Base-by-base conservation (phyloP, 768 basidiomycete genomes). In the Amanita pallidorosea region DNA sequence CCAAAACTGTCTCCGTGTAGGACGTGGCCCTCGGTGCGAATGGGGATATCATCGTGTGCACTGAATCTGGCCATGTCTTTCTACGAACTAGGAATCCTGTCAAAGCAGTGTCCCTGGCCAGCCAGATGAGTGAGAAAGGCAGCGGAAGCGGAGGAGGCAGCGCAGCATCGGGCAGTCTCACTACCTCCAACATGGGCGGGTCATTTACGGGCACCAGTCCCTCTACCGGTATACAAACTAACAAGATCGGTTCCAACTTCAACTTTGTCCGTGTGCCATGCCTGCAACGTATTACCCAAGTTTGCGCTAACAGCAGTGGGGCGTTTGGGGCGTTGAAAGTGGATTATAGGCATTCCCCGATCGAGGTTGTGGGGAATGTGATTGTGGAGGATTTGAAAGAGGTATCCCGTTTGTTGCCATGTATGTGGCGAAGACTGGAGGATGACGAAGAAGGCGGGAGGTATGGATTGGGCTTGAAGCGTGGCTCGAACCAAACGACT, bases 1-100 rank as follows among this genome's bases (percentile, higher is more conserved):
- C 5, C 18, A 22, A 15, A 23, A 13, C 1, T 4, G 27, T 15
- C 9, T 33, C 3, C 3, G 2, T 57, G 1, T 57, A 86, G 83
- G 95, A 98, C 58, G 86, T 95, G 7, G 92, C 91, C 0, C 71
- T 97, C 12, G 90, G 91, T 17, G 71, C 81, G 1, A 92, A 96
- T 55, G 90, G 93, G 4, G 79, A 85, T 13, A 78, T 96, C 60
- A 84, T 96, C 61, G 76, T 98, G 42, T 96, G 90, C 67, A 98
- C 95, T 1, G 81, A 87, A 55, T 94, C 95, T 4, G 95, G 95
- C 0, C 93, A 97, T 58, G 93, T 95, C 29, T 97, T 86, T 60
- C 75, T 94, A 20, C 85, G 93, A 20, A 74, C 81, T 17, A 77
- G 90, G 23, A 79, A 68, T 52, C 54, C 63, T 5, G 69, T 66